These are phyloP conservation scores for Straminergon stramineum DNA, from an alignment of 225 moss, liverwort and hornwort species.

Conservation along the genomic window DNA sequence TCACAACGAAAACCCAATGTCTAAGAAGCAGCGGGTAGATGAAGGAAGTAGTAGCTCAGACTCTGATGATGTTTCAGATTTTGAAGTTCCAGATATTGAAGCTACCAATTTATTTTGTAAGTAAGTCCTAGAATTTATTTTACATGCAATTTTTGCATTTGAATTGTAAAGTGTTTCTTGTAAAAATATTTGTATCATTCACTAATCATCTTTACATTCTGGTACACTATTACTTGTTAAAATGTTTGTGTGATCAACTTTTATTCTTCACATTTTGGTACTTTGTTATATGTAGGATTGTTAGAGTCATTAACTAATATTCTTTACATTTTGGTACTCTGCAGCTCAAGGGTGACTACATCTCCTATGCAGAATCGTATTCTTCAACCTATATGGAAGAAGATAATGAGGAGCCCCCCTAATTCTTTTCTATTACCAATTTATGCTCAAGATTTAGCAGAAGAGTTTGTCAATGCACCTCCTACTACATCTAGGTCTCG, in stretches of 20 bases:
- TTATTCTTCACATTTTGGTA: too few relatives aligned
- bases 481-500: not conserved
- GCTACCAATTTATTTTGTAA: too few relatives aligned
- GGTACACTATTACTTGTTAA: too few relatives aligned
- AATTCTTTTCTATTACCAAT: not conserved
- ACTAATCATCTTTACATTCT: not conserved
- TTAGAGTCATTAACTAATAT: too few relatives aligned
- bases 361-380: fast-evolving
- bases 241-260: too few relatives aligned
- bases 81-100: not conserved
- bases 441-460: not conserved
- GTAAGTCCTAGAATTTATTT: not conserved
- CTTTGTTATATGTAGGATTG: too few relatives aligned
- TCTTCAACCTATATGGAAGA: not conserved
- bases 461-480: not conserved
- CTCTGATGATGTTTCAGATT: not conserved
- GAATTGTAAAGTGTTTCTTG: too few relatives aligned
- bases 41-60: not conserved
- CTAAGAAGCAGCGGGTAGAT: not conserved
- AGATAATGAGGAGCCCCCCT: not conserved
- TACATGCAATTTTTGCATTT: not conserved
- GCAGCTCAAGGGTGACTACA: not conserved
- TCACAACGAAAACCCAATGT: not conserved
- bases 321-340: not conserved
- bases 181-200: not conserved